Evolutionary conservation across 2,329 filamentous ascomycete genomes (phyloP).

Genomic region (Calonectria honghensis): DNA sequence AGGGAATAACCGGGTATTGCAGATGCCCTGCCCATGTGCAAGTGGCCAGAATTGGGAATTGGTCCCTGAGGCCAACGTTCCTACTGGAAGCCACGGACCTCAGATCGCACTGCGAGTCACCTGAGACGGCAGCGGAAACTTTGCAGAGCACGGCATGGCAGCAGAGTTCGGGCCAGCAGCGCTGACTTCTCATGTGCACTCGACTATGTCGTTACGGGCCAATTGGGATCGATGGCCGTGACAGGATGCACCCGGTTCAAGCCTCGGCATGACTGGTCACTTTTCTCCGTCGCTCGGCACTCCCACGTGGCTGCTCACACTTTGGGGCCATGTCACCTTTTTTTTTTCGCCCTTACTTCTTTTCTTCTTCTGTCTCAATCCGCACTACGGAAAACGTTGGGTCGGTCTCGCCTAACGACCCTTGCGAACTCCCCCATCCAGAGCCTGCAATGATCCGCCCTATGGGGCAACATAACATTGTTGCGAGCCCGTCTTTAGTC

Average conservation of each 20-base stretch:
- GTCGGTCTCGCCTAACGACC: constrained; percentile 30
- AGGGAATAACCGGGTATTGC: constrained; percentile 53
- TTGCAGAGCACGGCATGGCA: constrained; percentile 26
- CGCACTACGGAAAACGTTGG: constrained; percentile 46
- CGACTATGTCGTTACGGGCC: constrained; percentile 25
- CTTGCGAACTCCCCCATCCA: constrained; percentile 14
- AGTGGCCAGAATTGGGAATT: constrained; percentile 4
- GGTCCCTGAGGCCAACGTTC: constrained; percentile 38
- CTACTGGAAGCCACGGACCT: constrained; percentile 16
- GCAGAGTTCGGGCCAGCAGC: constrained; percentile 31
- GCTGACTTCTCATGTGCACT: constrained; percentile 40
- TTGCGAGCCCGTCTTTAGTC: not conserved
- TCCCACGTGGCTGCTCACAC: constrained; percentile 54
- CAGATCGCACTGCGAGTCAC: constrained; percentile 37
- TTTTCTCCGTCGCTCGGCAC: constrained; percentile 47
- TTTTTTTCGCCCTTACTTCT: constrained; percentile 2
- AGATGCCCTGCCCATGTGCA: constrained; percentile 7
- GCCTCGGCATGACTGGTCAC: constrained; percentile 49
- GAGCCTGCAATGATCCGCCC: constrained; percentile 28
- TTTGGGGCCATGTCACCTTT: constrained; percentile 40
- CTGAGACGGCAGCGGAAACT: constrained; percentile 36
- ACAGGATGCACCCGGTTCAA: constrained; percentile 29
- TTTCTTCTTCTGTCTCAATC: constrained; percentile 34
- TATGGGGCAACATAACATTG: constrained; percentile 34
- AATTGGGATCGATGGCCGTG: constrained; percentile 28